phyloP scores from a whole-genome alignment of 257 asterid genomes.

The Fraxinus pennsylvanica region DNA sequence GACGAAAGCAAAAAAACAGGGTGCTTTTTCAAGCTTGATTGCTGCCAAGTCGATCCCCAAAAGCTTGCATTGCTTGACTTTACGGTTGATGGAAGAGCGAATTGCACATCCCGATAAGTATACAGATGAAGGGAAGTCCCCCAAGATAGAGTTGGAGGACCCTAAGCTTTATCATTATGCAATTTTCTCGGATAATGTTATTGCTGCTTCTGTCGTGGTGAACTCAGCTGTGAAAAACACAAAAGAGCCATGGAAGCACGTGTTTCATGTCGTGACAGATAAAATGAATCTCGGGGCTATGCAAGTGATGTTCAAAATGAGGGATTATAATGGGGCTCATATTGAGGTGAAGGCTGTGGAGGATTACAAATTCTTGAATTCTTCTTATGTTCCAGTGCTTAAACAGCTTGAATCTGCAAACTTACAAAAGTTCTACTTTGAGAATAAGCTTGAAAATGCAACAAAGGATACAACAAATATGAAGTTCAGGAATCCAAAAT shows the following conservation, averaged over 20 bases:
- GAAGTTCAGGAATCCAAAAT: slow-evolving; percentile 83
- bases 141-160: slow-evolving; percentile 66
- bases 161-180: slow-evolving; percentile 76
- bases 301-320: slow-evolving; percentile 77
- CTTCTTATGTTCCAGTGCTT: slow-evolving; percentile 73
- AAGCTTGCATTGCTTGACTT: slow-evolving; percentile 74
- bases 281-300: slow-evolving; percentile 82
- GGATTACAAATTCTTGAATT: slow-evolving; percentile 68
- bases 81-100: slow-evolving; percentile 81
- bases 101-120: slow-evolving; percentile 77
- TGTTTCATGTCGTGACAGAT: slow-evolving; percentile 79
- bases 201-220: slow-evolving; percentile 84
- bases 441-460: slow-evolving; percentile 73
- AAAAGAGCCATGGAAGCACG: slow-evolving; percentile 71
- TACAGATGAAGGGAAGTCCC: slow-evolving; percentile 59
- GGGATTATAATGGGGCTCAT: slow-evolving; percentile 69
- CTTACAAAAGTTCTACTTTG: slow-evolving; percentile 68
- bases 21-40: slow-evolving; percentile 79
- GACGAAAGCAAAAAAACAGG: slow-evolving; percentile 72
- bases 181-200: slow-evolving; percentile 73
- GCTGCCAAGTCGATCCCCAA: slow-evolving; percentile 86
- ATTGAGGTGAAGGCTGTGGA: slow-evolving; percentile 80
- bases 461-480: slow-evolving; percentile 77
- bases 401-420: slow-evolving; percentile 72
- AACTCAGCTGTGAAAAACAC: slow-evolving; percentile 74